Evolutionary conservation across 306 rosid species (phyloP).

Genomic region (Begonia loranthoides): DNA sequence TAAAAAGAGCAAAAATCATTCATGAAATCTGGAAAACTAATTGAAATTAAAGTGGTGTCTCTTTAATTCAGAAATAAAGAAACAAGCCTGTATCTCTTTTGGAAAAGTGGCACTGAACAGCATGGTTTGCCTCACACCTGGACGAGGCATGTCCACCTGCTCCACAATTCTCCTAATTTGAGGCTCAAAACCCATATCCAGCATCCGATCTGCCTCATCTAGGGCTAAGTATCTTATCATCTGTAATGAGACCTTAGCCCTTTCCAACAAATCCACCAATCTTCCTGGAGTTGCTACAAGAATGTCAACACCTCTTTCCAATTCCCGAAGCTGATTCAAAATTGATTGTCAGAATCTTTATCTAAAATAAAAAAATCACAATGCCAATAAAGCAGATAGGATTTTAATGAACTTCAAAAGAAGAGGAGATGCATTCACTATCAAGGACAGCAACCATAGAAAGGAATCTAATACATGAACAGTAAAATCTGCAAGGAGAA

Average conservation of each 20-base stretch:
- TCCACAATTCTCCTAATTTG: slow-evolving; percentile 80
- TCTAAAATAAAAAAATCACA: not conserved
- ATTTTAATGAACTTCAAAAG: not conserved
- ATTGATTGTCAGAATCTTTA: not conserved
- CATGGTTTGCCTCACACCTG: slow-evolving; percentile 64
- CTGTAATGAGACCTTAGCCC: slow-evolving; percentile 68
- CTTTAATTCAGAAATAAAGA: too few species aligned
- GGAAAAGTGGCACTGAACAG: slow-evolving; percentile 82
- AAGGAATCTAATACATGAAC: not conserved
- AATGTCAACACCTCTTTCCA: slow-evolving; percentile 85
- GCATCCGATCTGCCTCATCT: slow-evolving; percentile 91
- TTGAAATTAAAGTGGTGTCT: not conserved
- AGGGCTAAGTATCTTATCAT: slow-evolving; percentile 66
- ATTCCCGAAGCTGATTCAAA: slow-evolving; percentile 49
- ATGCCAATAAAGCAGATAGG: not conserved
- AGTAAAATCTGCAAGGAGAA: not conserved
- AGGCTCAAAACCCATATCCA: slow-evolving; percentile 96
- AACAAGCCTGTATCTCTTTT: slow-evolving; percentile 72
- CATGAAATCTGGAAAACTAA: not conserved
- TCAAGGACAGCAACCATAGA: too few species aligned
- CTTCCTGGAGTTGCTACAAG: slow-evolving; percentile 92
- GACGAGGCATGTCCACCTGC: slow-evolving; percentile 86
- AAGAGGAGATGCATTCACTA: not conserved
- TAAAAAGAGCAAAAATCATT: not conserved
- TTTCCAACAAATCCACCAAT: slow-evolving; percentile 74